These are phyloP conservation scores for Exophiala oligosperma DNA, from an alignment of 2,329 filamentous ascomycete species.

Conservation along the genomic window DNA sequence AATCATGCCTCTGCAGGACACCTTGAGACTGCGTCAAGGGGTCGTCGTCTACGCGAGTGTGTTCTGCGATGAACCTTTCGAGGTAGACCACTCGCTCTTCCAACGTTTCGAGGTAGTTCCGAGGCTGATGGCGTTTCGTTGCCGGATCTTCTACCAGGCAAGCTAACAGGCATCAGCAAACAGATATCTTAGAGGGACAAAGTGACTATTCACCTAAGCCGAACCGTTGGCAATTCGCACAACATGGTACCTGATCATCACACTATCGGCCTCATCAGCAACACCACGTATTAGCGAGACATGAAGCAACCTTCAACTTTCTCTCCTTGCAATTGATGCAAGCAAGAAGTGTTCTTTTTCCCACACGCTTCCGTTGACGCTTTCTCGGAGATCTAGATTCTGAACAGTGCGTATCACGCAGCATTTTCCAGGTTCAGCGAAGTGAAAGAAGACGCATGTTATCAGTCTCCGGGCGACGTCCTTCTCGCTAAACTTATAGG, in stretches of 20 bases:
- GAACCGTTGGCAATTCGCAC: neutral
- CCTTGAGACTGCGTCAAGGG: neutral
- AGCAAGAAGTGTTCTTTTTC: neutral
- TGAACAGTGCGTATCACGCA: neutral
- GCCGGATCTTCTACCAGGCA: slow-evolving; percentile 30
- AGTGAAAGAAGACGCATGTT: neutral
- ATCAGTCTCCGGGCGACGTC: neutral
- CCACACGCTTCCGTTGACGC: neutral
- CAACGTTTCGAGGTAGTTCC: slow-evolving; percentile 34
- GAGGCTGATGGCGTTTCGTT: slow-evolving; percentile 31
- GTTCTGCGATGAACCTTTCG: slow-evolving; percentile 18
- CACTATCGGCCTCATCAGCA: neutral
- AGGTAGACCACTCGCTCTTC: slow-evolving; percentile 32
- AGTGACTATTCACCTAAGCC: neutral
- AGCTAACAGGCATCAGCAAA: neutral
- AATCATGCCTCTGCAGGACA: neutral
- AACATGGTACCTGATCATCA: neutral
- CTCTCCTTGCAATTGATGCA: neutral
- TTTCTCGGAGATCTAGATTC: neutral
- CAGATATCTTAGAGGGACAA: neutral
- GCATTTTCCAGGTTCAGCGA: neutral
- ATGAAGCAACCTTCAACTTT: neutral
- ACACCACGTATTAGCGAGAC: neutral
- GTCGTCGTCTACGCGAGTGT: slow-evolving; percentile 14
- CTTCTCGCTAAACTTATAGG: too few relatives aligned